Evolutionary conservation across 2,329 filamentous ascomycete genomes (phyloP), one percentile per base, ranked within the genome.

Genomic region (Fonsecaea multimorphosa): DNA sequence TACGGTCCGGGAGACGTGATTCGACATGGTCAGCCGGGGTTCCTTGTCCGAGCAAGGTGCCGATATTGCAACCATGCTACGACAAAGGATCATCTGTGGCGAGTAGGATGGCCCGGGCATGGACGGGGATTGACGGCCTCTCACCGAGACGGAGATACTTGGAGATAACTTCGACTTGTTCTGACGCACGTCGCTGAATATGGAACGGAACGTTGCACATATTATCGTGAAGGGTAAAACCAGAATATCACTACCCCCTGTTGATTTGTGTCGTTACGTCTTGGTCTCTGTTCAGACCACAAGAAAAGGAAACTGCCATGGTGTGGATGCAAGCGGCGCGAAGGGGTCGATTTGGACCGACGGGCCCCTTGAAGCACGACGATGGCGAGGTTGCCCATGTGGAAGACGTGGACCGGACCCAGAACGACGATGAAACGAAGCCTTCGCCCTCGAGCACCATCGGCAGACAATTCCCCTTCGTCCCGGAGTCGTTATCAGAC

Each of bases 401-500:
- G 19, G 32, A 60, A 51, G 46, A 52, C 32, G 31, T 51, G 11
- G 51, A n/a, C 46, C 11, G 1, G 2, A 38, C 3, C 7, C 6
- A 40, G 40, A 11, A 49, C n/a, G 40, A 59, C 8, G 40, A 59
- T 9, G 16, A 1, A 9, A 32, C 40, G 6, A 34, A 8, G 9
- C 19, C 44, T n/a, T n/a, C n/a, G n/a, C 14, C 57, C 16, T 51
- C 40, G 29, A 46, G 9, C 11, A 27, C 27, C 27, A 53, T 16
- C 38, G 38, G 11, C 14, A 61, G 53, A 54, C 44, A 51, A 27
- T 68, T 56, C 51, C 57, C 62, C 9, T 56, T 61, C 31, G 44
- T 31, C 7, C 36, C 62, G 19, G 55, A 61, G 24, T 56, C 53
- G 19, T 12, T 66, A 55, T 53, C 56, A 22, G 64, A 64, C 31